Evolutionary conservation across 352 stramenopile species (phyloP).

Genomic region (Phytophthora cryptogea): DNA sequence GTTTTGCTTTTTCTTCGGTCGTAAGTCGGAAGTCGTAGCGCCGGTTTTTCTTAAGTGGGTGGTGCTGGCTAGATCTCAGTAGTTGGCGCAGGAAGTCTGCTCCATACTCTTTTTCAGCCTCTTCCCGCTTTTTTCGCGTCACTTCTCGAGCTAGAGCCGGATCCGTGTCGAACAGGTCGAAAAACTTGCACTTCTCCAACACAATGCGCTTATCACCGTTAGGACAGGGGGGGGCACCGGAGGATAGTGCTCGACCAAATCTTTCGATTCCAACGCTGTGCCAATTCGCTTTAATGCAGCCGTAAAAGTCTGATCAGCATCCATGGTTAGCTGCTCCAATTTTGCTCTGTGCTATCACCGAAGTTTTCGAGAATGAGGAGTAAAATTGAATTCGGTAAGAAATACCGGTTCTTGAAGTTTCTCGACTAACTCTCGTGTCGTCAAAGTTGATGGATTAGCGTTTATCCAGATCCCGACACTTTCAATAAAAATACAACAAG

Average conservation of each 20-base stretch:
- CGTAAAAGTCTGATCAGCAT: background rate
- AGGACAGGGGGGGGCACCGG: background rate
- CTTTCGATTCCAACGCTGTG: background rate
- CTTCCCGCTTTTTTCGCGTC: constrained; percentile 2
- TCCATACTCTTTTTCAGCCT: constrained; percentile 6
- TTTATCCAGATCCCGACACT: no score
- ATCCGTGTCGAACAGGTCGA: constrained; percentile 25
- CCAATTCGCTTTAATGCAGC: background rate
- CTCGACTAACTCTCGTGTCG: no score
- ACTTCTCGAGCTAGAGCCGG: constrained; percentile 2
- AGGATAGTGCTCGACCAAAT: background rate
- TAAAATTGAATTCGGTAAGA: no score
- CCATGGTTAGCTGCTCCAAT: background rate
- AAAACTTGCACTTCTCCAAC: constrained; percentile 19
- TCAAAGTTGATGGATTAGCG: no score
- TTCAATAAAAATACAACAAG: no score
- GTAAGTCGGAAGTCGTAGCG: constrained; percentile 27
- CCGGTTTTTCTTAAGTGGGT: constrained; percentile 21
- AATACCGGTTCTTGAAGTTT: no score
- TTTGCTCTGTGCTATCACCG: background rate
- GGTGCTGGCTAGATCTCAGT: constrained; percentile 8
- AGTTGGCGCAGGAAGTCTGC: constrained; percentile 6
- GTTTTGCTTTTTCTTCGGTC: constrained; percentile 20
- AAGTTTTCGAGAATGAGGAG: no score
- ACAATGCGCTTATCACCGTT: background rate